Percentiles rank a stretch among this genome's conserved stretches.
Conservation (phyloP, 345 rosid species). For the Gossypium anomalum region DNA sequence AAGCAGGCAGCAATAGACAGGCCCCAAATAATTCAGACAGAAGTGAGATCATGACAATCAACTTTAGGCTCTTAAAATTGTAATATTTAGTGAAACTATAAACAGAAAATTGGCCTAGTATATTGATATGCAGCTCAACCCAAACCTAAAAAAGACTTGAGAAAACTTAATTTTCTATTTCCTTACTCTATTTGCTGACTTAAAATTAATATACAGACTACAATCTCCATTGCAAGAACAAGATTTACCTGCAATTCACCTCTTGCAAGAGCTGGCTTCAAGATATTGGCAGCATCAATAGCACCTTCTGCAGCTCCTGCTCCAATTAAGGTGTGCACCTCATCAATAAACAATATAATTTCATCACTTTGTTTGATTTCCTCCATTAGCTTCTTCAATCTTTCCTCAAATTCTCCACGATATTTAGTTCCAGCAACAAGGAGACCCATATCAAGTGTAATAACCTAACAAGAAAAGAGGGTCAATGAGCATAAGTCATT, state of each 20-base stretch:
- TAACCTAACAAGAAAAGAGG: conserved; percentile 47
- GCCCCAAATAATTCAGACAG: neutral
- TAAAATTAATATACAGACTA: neutral
- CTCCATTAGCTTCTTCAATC: conserved; percentile 98
- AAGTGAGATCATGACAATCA: neutral
- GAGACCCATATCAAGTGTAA: conserved; percentile 98
- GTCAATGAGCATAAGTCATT: neutral
- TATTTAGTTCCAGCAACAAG: conserved; percentile 98
- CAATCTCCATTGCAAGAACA: neutral
- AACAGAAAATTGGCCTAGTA: neutral
- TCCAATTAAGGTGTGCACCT: conserved; percentile 95
- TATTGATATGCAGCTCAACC: neutral
- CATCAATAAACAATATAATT: conserved; percentile 95
- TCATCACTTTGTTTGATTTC: conserved; percentile 98
- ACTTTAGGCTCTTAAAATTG: neutral
- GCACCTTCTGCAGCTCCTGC: conserved; percentile 99
- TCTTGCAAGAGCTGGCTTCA: conserved; percentile 99
- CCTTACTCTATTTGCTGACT: neutral
- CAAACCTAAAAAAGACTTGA: neutral
- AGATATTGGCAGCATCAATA: conserved; percentile 97
- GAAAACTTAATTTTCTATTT: neutral
- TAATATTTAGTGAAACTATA: neutral
- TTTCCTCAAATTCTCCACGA: conserved; percentile 98
- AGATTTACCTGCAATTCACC: conserved; percentile 93
- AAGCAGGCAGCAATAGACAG: neutral